Base-by-base conservation (phyloP, 2,329 filamentous ascomycete genomes). In the Colletotrichum endophyticum region DNA sequence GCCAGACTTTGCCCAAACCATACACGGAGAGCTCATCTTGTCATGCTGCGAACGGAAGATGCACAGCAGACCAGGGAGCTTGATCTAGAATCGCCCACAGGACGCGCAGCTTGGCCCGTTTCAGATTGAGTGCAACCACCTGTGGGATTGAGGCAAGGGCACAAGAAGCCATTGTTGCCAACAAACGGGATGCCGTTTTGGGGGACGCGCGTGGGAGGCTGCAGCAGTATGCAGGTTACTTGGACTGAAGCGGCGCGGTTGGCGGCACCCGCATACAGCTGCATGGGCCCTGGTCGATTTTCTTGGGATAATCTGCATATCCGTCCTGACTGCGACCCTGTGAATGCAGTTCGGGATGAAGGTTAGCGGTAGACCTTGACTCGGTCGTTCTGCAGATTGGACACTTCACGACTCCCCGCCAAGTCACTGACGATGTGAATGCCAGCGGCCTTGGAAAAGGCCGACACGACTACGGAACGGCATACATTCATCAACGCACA, bases 221-320 rank as follows among this genome's bases (percentile, higher is more conserved):
- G 64, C 70, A 73, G 73, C 36, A 25, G 32, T 62, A 68, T 73
- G 73, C 73, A 76, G 68, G 34, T 62, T 59, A 56, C 69, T 56
- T 15, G 36, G 30, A 59, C 64, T 61, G 59, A 72, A 59, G 39
- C 27, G 59, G 69, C 68, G 70, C 25, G 61, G 44, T 69, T 64
- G 69, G 64, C 53, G 53, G 64, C 39, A 64, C 30, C 27, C 56
- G 28, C 28, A 63, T 27, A 59, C 56, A 28, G 57, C 56, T 64
- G 44, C 39, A 32, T 16, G 66, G 56, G 30, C 36, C 69, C 30
- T 56, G 22, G 53, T 73, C n/a, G 56, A 32, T 62, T 28, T 62
- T n/a, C 56, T 25, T 22, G 32, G 64, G 30, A 34, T 27, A 19
- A 27, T 27, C 62, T 76, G 70, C 70, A 68, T 63, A 68, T 68